Evolutionary conservation across 257 asterid species (phyloP).

Genomic region (Ballota nigra): DNA sequence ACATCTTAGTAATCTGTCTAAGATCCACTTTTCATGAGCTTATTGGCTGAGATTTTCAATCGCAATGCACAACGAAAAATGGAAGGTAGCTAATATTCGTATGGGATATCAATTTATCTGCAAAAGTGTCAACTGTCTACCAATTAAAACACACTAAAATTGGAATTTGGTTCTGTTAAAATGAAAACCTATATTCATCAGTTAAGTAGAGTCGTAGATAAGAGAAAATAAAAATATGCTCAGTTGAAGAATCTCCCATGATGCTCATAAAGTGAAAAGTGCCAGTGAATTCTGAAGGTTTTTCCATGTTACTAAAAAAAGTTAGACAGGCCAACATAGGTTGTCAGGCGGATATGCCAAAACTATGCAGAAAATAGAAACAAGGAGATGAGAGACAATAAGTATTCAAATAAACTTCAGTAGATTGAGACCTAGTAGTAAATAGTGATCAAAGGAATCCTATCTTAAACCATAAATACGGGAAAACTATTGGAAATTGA

Average conservation of each 20-base stretch:
- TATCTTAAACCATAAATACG: conserved; percentile 14
- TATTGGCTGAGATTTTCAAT: background rate
- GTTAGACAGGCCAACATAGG: background rate
- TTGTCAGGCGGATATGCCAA: background rate
- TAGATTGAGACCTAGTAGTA: background rate
- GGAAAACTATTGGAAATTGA: background rate
- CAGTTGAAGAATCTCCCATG: background rate
- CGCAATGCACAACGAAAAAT: background rate
- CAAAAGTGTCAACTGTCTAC: background rate
- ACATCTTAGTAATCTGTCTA: background rate
- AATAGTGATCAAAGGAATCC: background rate
- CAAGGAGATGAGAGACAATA: background rate
- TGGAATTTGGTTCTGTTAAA: background rate
- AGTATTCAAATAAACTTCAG: background rate
- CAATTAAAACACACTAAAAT: background rate
- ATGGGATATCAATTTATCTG: background rate
- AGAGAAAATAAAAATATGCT: background rate
- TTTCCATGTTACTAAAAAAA: no score
- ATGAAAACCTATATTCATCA: background rate
- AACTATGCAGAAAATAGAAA: background rate
- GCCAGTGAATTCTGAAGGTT: background rate
- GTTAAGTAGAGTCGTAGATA: background rate
- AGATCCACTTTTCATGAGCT: background rate
- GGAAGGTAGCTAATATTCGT: background rate
- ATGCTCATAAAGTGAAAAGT: background rate